These are phyloP conservation scores for Lentinula boryana DNA, from an alignment of 768 basidiomycete genomes.

Conservation along the genomic window DNA sequence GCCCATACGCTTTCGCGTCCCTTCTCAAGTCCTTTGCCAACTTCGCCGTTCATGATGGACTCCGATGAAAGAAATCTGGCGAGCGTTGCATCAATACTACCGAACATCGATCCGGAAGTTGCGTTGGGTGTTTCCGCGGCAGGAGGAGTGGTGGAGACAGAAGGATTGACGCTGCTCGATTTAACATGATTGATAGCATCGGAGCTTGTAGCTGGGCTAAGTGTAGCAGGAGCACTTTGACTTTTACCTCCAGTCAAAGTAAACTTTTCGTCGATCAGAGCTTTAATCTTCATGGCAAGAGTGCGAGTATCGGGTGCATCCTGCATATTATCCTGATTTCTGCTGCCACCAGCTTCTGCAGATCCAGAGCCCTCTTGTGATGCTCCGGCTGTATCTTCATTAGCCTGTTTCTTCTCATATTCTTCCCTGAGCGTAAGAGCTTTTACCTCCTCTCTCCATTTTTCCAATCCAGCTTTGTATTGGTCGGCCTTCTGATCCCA, in stretches of 20 bases:
- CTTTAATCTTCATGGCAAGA: slow-evolving; percentile 30
- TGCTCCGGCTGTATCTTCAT: neutral
- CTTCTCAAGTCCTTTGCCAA: slow-evolving; percentile 24
- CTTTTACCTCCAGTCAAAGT: slow-evolving; percentile 22
- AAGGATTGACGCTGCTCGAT: neutral
- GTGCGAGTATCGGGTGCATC: slow-evolving; percentile 26
- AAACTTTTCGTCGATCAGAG: slow-evolving; percentile 31
- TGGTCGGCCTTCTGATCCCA: slow-evolving; percentile 3
- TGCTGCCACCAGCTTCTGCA: neutral
- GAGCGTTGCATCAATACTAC: slow-evolving; percentile 41
- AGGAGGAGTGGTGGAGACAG: slow-evolving; percentile 3
- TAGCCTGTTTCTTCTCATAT: neutral
- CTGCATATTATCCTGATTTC: slow-evolving; percentile 13
- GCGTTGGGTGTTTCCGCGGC: neutral
- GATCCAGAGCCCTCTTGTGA: neutral
- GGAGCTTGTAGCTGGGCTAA: neutral
- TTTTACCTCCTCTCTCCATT: slow-evolving; percentile 8
- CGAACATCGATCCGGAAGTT: slow-evolving; percentile 11
- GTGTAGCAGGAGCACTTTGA: slow-evolving; percentile 24
- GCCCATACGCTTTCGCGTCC: slow-evolving; percentile 50
- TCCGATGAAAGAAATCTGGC: slow-evolving; percentile 50
- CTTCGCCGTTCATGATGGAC: slow-evolving; percentile 56
- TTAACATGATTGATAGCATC: neutral
- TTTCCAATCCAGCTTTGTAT: slow-evolving; percentile 7
- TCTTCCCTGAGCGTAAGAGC: neutral